Evolutionary conservation across 2,329 filamentous ascomycete genomes (phyloP).

Genomic region (Clonostachys byssicola): DNA sequence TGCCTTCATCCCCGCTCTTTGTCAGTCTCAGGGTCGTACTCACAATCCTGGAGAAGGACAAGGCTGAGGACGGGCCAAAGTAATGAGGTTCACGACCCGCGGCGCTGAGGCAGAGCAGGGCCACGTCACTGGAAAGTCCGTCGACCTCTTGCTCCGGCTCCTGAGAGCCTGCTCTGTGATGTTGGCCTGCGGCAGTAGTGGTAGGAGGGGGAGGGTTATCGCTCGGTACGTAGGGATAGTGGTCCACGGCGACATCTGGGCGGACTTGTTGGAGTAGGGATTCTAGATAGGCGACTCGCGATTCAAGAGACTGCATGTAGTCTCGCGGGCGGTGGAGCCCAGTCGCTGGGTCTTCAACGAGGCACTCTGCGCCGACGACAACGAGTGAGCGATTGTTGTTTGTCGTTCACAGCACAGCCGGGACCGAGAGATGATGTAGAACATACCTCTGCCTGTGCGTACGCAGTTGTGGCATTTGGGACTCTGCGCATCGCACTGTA

Average conservation of each 20-base stretch:
- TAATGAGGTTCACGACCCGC: constrained; percentile 27
- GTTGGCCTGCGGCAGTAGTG: too few species aligned
- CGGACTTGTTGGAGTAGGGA: constrained; percentile 16
- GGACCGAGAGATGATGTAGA: not conserved
- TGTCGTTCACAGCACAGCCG: not conserved
- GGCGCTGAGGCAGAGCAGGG: constrained; percentile 19
- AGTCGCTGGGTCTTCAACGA: constrained; percentile 28
- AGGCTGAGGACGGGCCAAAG: constrained; percentile 26
- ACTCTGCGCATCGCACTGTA: constrained; percentile 2
- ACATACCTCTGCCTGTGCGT: constrained; percentile 1
- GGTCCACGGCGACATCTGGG: constrained; percentile 13
- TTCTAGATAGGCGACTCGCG: constrained; percentile 20
- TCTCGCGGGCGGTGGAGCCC: constrained; percentile 11
- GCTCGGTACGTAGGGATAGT: not conserved
- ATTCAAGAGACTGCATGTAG: constrained; percentile 20
- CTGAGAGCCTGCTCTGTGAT: too few species aligned
- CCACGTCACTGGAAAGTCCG: constrained; percentile 2
- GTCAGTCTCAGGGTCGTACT: constrained; percentile 4
- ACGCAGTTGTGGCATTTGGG: constrained; percentile 2
- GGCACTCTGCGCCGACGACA: constrained; percentile 13
- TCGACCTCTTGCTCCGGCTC: constrained; percentile 1
- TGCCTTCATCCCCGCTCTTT: not conserved
- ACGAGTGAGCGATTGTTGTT: too few species aligned
- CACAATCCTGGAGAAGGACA: constrained; percentile 21
- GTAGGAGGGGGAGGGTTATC: not conserved